These are phyloP conservation scores for Schizophyllum commune DNA, from an alignment of 1,284 basidiomycete species.

Conservation along the genomic window DNA sequence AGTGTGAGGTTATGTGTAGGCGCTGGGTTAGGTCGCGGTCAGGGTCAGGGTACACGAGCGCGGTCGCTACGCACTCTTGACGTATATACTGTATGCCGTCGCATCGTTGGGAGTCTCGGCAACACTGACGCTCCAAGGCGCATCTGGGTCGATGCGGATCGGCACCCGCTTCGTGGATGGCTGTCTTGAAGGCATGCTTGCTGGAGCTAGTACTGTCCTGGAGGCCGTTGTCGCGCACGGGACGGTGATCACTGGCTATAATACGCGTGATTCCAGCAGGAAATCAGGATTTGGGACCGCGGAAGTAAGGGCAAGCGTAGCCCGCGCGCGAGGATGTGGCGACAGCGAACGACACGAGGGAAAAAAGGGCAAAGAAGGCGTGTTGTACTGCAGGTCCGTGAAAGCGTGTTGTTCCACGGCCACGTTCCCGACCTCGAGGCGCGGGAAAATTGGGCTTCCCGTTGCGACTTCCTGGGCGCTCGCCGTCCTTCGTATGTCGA, in stretches of 20 bases:
- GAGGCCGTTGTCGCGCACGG: neutral
- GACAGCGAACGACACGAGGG: neutral
- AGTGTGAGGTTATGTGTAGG: slow-evolving; percentile 85
- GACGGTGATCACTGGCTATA: neutral
- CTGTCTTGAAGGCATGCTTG: neutral
- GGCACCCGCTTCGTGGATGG: slow-evolving; percentile 13
- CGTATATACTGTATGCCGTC: slow-evolving; percentile 54
- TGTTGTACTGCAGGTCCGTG: neutral
- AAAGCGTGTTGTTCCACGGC: neutral
- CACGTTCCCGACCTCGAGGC: neutral
- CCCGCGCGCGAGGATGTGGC: neutral
- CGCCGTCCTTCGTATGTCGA: no score
- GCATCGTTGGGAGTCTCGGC: slow-evolving; percentile 59
- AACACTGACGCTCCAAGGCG: slow-evolving; percentile 68
- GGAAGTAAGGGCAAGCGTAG: neutral
- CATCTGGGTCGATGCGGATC: slow-evolving; percentile 56
- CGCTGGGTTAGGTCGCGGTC: slow-evolving; percentile 35
- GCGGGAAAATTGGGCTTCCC: neutral
- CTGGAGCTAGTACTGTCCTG: neutral
- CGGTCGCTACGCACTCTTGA: slow-evolving; percentile 49
- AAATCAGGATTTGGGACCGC: neutral
- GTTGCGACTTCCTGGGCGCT: neutral
- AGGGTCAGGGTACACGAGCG: neutral
- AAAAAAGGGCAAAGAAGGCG: neutral
- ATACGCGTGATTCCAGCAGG: neutral